Evolutionary conservation across 2,329 filamentous ascomycete genomes (phyloP).

Genomic region (Ascochyta pisi): DNA sequence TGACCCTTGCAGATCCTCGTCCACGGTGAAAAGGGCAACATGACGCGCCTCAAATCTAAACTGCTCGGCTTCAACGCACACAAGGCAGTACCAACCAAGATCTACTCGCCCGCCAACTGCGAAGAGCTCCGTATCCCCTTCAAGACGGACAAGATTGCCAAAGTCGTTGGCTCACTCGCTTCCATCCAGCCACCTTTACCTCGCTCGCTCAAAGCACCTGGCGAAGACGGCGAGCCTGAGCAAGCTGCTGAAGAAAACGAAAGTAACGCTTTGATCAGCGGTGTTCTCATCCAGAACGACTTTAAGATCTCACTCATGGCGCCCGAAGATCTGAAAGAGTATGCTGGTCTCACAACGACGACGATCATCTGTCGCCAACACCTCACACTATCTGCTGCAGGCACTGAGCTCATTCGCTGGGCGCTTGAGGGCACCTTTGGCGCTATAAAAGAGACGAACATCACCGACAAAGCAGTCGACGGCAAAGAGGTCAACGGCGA

Average conservation of each 20-base stretch:
- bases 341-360: conserved; percentile 94
- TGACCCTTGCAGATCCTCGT: conserved; percentile 76
- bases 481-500: conserved; percentile 50
- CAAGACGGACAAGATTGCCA: conserved; percentile 91
- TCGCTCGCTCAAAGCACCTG: conserved; percentile 42
- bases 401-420: conserved; percentile 91
- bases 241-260: conserved; percentile 28
- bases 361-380: conserved; percentile 93
- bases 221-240: conserved; percentile 33
- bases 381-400: conserved; percentile 84
- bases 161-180: conserved; percentile 93
- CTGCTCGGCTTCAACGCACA: conserved; percentile 88
- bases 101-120: conserved; percentile 92
- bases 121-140: conserved; percentile 95
- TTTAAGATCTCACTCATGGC: conserved; percentile 98
- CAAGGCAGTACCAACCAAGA: conserved; percentile 82
- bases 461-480: conserved; percentile 41
- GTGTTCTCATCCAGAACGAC: conserved; percentile 95
- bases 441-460: conserved; percentile 62
- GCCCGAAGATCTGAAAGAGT: conserved; percentile 92
- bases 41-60: conserved; percentile 96
- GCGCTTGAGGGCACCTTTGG: conserved; percentile 94
- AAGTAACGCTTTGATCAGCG: conserved; percentile 71
- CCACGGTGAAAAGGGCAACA: conserved; percentile 96
- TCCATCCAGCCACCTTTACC: conserved; percentile 72